Conservation (phyloP, 2,329 filamentous ascomycete species). For the Alternaria consortialis region DNA sequence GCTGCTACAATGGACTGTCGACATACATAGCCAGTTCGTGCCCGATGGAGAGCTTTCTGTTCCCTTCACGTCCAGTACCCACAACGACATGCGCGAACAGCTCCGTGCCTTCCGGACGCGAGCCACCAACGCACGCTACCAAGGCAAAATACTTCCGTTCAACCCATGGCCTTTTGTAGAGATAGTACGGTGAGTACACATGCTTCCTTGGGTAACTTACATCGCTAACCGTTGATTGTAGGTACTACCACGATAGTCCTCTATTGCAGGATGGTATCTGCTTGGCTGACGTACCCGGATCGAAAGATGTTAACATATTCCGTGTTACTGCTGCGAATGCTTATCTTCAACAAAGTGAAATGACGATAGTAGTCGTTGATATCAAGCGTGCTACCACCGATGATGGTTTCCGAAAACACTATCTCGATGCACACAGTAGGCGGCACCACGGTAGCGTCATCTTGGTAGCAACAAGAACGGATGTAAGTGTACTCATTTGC, state of each 20-base stretch:
- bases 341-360: constrained; percentile 29
- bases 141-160: constrained; percentile 20
- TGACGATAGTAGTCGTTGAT: constrained; percentile 29
- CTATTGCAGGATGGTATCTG: constrained; percentile 6
- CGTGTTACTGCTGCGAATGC: constrained; percentile 18
- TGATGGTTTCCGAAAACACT: constrained; percentile 14
- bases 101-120: constrained; percentile 24
- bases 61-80: constrained; percentile 11
- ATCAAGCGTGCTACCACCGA: constrained; percentile 25
- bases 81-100: constrained; percentile 17
- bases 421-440: constrained; percentile 24
- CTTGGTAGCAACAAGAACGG: constrained; percentile 28
- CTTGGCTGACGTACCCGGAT: constrained; percentile 28
- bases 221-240: not conserved
- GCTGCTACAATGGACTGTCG: constrained; percentile 21
- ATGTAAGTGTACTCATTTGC: constrained; percentile 11
- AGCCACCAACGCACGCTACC: constrained; percentile 14
- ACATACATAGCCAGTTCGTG: constrained; percentile 17
- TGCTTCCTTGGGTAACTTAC: not conserved
- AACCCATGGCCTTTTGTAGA: constrained; percentile 37
- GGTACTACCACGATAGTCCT: constrained; percentile 5
- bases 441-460: constrained; percentile 29
- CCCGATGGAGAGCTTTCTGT: constrained; percentile 3
- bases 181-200: constrained; percentile 9
- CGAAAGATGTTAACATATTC: constrained; percentile 21